Evolutionary conservation across 179 eudicot species (phyloP), one percentile per base, ranked within the genome.

Genomic region (Carnegiea gigantea): DNA sequence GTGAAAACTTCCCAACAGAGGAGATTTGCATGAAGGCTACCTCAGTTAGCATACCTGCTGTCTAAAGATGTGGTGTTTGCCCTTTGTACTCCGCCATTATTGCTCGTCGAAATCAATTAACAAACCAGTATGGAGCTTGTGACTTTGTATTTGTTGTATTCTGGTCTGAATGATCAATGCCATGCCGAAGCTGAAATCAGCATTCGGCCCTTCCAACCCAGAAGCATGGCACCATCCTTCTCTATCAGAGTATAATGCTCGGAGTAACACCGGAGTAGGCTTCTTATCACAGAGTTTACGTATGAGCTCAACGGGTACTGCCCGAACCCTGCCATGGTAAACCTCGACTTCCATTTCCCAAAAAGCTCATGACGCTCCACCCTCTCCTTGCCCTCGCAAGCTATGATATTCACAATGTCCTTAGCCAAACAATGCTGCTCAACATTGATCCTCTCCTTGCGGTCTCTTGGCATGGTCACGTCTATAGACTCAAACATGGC

Each of bases 401-500:
- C 98, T 8, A 95, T 90, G 54, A 93, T 70, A 65, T 92, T 93
- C 21, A 93, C 98, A 1, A 95, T 91, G 38, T 93, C 98, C 82
- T 93, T 89, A 5, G 98, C 98, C 83, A 95, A 73, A 80, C 97
- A 95, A 24, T 95, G 99, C 75, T 92, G 95, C 87, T 95, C 99
- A 49, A 91, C 92, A 7, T 86, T 89, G 4, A 95, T 91, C 46
- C 98, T 79, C 85, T 95, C 99, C 79, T 91, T 95, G 78, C 87
- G 80, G 54, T 91, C 93, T 85, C 98, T 84, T 0, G 86, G 84
- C 85, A 95, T 75, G 5, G 92, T 86, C 44, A 89, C 93, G 14
- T 95, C 99, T 6, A 95, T 95, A 0, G 98, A 95, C 88, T 95
- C 98, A 21, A 95, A 95, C 91, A 95, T 91, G 1, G 99, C 99